Conservation (phyloP, 2,329 filamentous ascomycete species). For the Talaromyces albobiverticillius region DNA sequence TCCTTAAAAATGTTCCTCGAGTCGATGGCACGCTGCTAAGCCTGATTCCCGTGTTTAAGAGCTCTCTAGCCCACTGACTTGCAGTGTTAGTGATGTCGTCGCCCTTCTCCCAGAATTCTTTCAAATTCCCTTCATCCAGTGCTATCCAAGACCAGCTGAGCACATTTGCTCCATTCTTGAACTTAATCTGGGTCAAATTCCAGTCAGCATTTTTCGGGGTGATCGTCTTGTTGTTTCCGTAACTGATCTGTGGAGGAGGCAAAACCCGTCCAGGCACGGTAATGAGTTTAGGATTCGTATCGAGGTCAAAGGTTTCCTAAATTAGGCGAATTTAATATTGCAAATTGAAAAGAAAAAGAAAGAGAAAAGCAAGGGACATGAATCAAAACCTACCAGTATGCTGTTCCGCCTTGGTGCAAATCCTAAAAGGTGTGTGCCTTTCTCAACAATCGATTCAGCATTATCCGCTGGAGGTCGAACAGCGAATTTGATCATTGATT, state of each 20-base stretch:
- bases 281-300: constrained; percentile 51
- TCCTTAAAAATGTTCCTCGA: no score
- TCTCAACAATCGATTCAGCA: constrained; percentile 55
- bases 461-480: constrained; percentile 65
- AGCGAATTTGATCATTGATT: constrained; percentile 67
- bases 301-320: constrained; percentile 61
- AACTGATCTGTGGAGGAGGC: constrained; percentile 58
- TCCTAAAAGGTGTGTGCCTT: constrained; percentile 49
- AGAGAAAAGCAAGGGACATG: background rate
- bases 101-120: constrained; percentile 12
- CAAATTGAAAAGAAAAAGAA: background rate
- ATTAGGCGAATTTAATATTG: constrained; percentile 4
- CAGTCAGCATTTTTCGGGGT: constrained; percentile 57
- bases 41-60: constrained; percentile 13
- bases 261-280: constrained; percentile 72
- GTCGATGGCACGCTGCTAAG: no score
- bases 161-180: constrained; percentile 50
- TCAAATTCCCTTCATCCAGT: constrained; percentile 14
- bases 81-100: constrained; percentile 1
- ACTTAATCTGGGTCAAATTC: constrained; percentile 63
- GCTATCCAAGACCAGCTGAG: constrained; percentile 28
- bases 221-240: constrained; percentile 41
- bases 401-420: constrained; percentile 47
- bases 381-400: constrained; percentile 40
- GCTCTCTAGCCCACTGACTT: constrained; percentile 23